Conservation (phyloP, 2,329 filamentous ascomycete genomes). For the Neopestalotiopsis rosae region DNA sequence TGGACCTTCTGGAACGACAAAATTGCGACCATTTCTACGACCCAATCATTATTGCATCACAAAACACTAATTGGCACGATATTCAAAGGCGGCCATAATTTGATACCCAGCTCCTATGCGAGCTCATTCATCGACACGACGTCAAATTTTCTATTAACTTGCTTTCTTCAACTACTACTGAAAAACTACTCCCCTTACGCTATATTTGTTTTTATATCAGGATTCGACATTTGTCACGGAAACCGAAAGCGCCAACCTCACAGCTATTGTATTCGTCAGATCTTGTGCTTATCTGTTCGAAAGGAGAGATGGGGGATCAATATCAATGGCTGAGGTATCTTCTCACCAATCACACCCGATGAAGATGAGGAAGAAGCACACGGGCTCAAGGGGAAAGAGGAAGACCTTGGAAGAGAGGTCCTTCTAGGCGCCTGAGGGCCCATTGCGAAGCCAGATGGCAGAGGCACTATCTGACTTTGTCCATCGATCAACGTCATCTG, state of each 20-base stretch:
- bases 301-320: not conserved
- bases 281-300: conserved; percentile 9
- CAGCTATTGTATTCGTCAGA: conserved; percentile 15
- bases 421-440: not conserved
- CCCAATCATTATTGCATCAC: conserved; percentile 5
- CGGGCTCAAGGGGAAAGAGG: not conserved
- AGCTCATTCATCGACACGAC: conserved; percentile 39
- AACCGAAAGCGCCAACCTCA: not conserved
- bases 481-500: not conserved
- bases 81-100: conserved; percentile 24
- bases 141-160: conserved; percentile 29
- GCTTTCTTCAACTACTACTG: conserved; percentile 19
- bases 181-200: conserved; percentile 20
- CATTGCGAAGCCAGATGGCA: not conserved
- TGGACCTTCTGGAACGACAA: not conserved
- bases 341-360: not conserved
- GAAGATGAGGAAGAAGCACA: not conserved
- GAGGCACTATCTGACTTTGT: not conserved
- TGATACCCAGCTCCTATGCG: conserved; percentile 40
- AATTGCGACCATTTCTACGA: conserved; percentile 2
- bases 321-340: not conserved
- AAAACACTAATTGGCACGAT: not conserved
- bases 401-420: not conserved
- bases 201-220: conserved; percentile 19
- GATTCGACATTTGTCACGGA: not conserved